phyloP scores from a whole-genome alignment of 331 rosid genomes.

The Malus hybrid region DNA sequence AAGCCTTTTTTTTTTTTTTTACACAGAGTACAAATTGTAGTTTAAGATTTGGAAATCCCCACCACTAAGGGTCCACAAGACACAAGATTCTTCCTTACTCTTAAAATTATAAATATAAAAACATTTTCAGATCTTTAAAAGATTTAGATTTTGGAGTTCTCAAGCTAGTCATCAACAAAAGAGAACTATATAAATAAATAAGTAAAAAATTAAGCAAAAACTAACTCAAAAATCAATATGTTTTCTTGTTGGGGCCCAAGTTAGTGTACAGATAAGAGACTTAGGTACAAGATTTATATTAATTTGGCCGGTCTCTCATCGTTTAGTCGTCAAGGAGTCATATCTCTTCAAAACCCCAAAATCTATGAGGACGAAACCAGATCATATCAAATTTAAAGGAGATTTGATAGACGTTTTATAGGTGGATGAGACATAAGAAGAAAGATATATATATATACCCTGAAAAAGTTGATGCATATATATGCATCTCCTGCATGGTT shows the following conservation, averaged over 20 bases:
- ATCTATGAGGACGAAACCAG: not conserved
- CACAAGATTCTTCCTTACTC: constrained; percentile 21
- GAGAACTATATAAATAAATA: not conserved
- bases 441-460: no score
- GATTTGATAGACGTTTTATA: not conserved
- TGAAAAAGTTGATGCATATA: no score
- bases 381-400: not conserved
- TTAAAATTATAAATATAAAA: not conserved
- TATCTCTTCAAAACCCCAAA: not conserved
- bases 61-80: constrained; percentile 7
- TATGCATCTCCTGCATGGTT: not conserved
- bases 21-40: not conserved
- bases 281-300: not conserved
- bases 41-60: constrained; percentile 2
- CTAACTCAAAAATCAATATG: not conserved
- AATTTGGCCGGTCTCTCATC: not conserved
- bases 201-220: not conserved
- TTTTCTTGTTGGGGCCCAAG: not conserved
- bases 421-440: no score
- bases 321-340: not conserved
- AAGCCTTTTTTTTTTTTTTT: no score
- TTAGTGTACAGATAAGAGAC: not conserved
- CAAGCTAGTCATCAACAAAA: not conserved
- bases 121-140: constrained; percentile 33
- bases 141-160: constrained; percentile 47